Evolutionary conservation across 768 basidiomycete genomes (phyloP).

Genomic region (Suillus ampliporus): DNA sequence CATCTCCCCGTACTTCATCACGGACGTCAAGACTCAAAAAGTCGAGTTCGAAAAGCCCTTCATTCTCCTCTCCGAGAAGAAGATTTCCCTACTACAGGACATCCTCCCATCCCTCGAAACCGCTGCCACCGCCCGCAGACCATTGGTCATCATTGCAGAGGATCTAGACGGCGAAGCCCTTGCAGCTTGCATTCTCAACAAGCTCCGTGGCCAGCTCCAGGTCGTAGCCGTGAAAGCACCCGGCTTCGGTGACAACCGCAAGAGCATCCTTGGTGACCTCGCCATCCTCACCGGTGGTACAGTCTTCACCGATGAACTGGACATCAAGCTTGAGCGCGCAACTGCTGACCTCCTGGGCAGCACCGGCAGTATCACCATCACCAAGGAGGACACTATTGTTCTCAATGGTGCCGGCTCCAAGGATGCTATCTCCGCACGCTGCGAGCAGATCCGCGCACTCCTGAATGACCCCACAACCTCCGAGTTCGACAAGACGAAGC

Average conservation of each 20-base stretch:
- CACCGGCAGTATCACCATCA: conserved; percentile 90
- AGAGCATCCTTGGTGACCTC: conserved; percentile 95
- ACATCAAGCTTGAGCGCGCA: conserved; percentile 95
- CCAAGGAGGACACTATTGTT: conserved; percentile 97
- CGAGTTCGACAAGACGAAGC: conserved; percentile 93
- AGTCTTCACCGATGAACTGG: conserved; percentile 95
- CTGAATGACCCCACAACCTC: conserved; percentile 83
- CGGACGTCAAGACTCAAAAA: conserved; percentile 95
- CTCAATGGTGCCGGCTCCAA: conserved; percentile 95
- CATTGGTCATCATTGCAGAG: conserved; percentile 95
- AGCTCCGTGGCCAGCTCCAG: conserved; percentile 95
- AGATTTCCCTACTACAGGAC: conserved; percentile 93
- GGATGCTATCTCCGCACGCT: conserved; percentile 87
- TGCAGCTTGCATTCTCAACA: conserved; percentile 98
- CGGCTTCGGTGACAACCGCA: conserved; percentile 99
- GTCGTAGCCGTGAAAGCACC: conserved; percentile 97
- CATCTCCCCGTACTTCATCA: conserved; percentile 98
- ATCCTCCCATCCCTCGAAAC: conserved; percentile 91
- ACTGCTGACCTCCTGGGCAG: conserved; percentile 89
- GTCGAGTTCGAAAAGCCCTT: conserved; percentile 97
- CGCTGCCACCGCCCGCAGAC: conserved; percentile 82
- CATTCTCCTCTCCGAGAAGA: conserved; percentile 96
- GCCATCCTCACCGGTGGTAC: conserved; percentile 98
- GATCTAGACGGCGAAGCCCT: conserved; percentile 98
- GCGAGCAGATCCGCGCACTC: conserved; percentile 92